Percentiles rank a stretch among this genome's conserved stretches.
These are phyloP conservation scores for Peniophora sp. DNA, from an alignment of 1,284 basidiomycete genomes.

Conservation along the genomic window DNA sequence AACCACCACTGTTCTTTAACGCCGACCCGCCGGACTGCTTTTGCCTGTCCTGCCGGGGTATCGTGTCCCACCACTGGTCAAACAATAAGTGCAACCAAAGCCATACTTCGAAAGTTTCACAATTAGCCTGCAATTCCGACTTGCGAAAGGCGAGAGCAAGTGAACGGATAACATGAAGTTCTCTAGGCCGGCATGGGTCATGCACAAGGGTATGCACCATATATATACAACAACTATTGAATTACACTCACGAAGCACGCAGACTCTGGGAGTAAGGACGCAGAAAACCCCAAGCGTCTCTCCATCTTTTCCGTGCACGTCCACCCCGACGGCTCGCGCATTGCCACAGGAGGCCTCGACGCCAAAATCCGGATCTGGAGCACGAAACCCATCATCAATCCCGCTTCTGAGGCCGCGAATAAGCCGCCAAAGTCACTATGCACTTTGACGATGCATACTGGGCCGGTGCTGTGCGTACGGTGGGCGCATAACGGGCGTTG, in stretches of 20 bases:
- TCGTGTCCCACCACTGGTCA: too few species aligned
- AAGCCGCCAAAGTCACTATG: constrained; percentile 82
- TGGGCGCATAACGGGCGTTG: constrained; percentile 95
- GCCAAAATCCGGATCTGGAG: constrained; percentile 97
- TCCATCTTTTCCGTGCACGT: constrained; percentile 92
- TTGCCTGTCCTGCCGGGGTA: too few species aligned
- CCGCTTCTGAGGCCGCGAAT: constrained; percentile 64
- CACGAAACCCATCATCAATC: constrained; percentile 84
- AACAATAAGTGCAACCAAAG: too few species aligned
- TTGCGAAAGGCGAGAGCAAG: too few species aligned
- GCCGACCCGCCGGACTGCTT: too few species aligned
- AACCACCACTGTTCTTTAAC: too few species aligned
- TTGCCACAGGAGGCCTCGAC: constrained; percentile 94
- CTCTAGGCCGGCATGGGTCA: constrained; percentile 73
- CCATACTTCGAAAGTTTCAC: too few species aligned
- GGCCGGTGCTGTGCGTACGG: constrained; percentile 88
- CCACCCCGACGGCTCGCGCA: constrained; percentile 91
- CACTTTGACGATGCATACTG: constrained; percentile 90
- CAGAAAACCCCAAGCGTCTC: constrained; percentile 53
- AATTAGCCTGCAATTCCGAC: too few species aligned
- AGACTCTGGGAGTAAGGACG: constrained; percentile 14
- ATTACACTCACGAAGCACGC: neutral
- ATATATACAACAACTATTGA: neutral
- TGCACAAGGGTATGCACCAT: constrained; percentile 43
- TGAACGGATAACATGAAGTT: constrained; percentile 43